These are phyloP conservation scores for Metschnikowia henanensis DNA, from an alignment of 805 yeast genomes.

Conservation along the genomic window DNA sequence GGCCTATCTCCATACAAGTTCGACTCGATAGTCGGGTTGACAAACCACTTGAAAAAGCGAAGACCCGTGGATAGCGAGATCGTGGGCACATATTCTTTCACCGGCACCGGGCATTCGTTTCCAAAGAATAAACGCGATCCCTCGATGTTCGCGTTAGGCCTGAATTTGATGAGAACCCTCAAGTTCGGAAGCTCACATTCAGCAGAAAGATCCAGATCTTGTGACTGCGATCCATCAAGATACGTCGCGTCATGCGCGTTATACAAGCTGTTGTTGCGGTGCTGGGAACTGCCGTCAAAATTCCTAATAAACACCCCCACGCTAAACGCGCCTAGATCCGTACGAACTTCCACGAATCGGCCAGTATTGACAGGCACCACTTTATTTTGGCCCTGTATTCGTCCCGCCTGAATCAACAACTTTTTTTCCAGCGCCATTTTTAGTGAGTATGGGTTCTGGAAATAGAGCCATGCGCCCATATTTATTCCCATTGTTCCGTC, in stretches of 20 bases:
- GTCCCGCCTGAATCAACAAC: conserved; percentile 33
- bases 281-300: conserved; percentile 45
- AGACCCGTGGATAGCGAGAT: conserved; percentile 48
- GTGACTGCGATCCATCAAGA: conserved; percentile 23
- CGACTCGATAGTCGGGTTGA: conserved; percentile 66
- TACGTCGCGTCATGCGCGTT: conserved; percentile 27
- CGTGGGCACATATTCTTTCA: conserved; percentile 57
- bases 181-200: conserved; percentile 26
- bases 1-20: conserved; percentile 63
- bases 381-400: conserved; percentile 23
- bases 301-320: conserved; percentile 45
- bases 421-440: conserved; percentile 22
- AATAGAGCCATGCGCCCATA: background rate
- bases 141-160: conserved; percentile 41
- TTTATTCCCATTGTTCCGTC: background rate
- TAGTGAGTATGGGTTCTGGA: background rate
- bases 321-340: conserved; percentile 39
- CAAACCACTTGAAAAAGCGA: conserved; percentile 53
- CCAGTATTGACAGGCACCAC: conserved; percentile 47
- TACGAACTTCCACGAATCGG: conserved; percentile 33
- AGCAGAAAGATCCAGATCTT: background rate
- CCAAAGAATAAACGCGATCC: conserved; percentile 66
- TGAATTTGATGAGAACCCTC: conserved; percentile 37
- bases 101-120: conserved; percentile 63
- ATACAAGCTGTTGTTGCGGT: conserved; percentile 33